Evolutionary conservation across 257 asterid genomes (phyloP).

Genomic region (Capsicum chinense): DNA sequence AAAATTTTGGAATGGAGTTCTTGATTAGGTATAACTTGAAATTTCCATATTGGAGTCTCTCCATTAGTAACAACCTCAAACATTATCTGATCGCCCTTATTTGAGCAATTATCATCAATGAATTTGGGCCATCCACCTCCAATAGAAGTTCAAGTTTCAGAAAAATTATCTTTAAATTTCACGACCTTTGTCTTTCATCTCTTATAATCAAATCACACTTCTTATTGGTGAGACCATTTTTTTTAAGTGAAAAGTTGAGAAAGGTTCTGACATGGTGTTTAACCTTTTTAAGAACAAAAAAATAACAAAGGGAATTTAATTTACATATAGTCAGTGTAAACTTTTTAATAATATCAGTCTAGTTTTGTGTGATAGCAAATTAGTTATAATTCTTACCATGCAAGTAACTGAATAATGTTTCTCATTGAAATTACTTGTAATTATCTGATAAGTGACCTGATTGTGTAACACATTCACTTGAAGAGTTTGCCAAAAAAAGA

Average conservation of each 20-base stretch:
- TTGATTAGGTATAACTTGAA: background rate
- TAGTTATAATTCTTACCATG: background rate
- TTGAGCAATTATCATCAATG: constrained; percentile 2
- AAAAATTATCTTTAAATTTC: background rate
- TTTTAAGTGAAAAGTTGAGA: background rate
- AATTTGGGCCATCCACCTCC: background rate
- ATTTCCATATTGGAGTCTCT: background rate
- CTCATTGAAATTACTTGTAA: background rate
- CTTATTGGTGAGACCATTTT: background rate
- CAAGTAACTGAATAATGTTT: background rate
- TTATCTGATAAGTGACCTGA: too few species aligned
- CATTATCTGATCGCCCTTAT: background rate
- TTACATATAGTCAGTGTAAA: background rate
- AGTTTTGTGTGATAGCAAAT: too few species aligned
- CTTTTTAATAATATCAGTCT: background rate
- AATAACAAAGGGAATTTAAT: background rate
- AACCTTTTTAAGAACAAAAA: background rate
- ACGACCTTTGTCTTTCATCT: background rate
- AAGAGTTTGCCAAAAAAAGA: too few species aligned
- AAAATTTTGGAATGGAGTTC: background rate
- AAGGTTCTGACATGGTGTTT: background rate
- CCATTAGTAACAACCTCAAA: too few species aligned
- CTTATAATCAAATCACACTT: background rate
- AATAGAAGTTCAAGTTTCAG: background rate
- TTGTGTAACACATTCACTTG: too few species aligned